Base-by-base conservation (phyloP, 1,139 yeast species). In the Yamadazyma blattariae region DNA sequence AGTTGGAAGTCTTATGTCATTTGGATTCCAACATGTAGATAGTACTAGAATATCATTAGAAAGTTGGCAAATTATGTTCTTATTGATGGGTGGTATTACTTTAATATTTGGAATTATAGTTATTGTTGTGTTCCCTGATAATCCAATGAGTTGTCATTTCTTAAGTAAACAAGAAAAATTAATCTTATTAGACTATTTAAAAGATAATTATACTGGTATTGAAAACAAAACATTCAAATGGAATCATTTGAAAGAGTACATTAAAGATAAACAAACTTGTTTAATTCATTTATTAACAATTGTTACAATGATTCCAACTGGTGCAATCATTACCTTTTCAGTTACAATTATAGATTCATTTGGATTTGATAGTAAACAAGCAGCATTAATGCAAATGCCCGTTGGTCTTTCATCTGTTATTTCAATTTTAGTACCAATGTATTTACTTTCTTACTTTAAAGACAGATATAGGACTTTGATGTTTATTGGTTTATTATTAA, bases 371-470 rank as follows among this genome's bases (percentile, higher is more conserved):
- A 44, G 33, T 36, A 52, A 60, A 36, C 42, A 59, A 37, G 56
- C 71, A 2, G 68, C 72, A 1, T 50, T 67, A 25, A 57, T 66
- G 48, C 71, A 67, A 45, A 54, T 66, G 50, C 72, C 73, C 2
- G 57, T 62, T 5, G 71, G 72, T 2, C 57, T 57, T 2, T 49
- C 65, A 6, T 63, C 66, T 12, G 54, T 65, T n/a, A 43, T 64
- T 7, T 56, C 63, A 12, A 64, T 65, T 18, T 33, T 59, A 4
- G 45, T 47, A 6, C 61, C 65, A 4, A 61, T 68, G 25, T 60
- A 62, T 36, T 44, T 61, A 23, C 57, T 62, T 14, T 44, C 57
- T 7, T 45, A 42, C 23, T 40, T 38, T 18, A 45, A 44, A 15
- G 48, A 44, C 11, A 47, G 56, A 13, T 51, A 41, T 37, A 55